Evolutionary conservation across 441 rosid species (phyloP), one percentile per base, ranked within the genome.

Genomic region (Pelargonium cotyledonis): DNA sequence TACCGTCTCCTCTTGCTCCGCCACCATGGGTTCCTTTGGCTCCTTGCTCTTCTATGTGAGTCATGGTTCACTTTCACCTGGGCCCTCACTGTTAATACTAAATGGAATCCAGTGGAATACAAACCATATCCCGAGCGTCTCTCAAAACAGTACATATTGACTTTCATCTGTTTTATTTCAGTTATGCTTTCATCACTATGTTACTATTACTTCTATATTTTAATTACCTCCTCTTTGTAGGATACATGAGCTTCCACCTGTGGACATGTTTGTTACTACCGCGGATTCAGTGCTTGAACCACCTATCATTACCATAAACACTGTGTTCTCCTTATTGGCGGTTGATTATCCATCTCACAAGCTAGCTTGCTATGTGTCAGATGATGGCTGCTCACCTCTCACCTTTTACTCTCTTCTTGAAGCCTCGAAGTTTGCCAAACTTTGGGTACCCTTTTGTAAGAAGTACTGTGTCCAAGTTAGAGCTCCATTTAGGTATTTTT

Each of bases 381-480:
- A 92, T n/a, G 95, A 89, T 12, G 91, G 90, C 1, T 83, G 87
- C 75, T 91, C 97, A 7, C 75, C 82, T 55, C 71, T 84, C 67
- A 85, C 80, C 60, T 88, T 75, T 76, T 84, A 82, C 58, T 80
- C 92, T 70, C 80, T 89, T 7, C 74, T 75, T 64, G 87, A 88
- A 70, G 86, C 92, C 8, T 81, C 82, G 0, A 87, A 80, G 35
- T 92, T 88, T 35, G 92, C 97, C 3, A 77, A 79, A 82, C 77
- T 80, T 58, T 91, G 96, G 96, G 90, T 85, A 35, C 94, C 92
- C 0, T 89, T 89, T 70, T 89, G 97, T 72, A 86, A 85, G 78
- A 89, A 85, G 79, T 70, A 88, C 49, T 76, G 72, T 1, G 47
- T 91, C 73, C 78, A 55, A 73, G 77, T 82, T 35, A 78, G 97